A percentile compares a stretch with the other conserved stretches of the same genome.
Evolutionary conservation across 2,329 filamentous ascomycete genomes (phyloP).

Genomic region (Apiospora rasikravindrae): DNA sequence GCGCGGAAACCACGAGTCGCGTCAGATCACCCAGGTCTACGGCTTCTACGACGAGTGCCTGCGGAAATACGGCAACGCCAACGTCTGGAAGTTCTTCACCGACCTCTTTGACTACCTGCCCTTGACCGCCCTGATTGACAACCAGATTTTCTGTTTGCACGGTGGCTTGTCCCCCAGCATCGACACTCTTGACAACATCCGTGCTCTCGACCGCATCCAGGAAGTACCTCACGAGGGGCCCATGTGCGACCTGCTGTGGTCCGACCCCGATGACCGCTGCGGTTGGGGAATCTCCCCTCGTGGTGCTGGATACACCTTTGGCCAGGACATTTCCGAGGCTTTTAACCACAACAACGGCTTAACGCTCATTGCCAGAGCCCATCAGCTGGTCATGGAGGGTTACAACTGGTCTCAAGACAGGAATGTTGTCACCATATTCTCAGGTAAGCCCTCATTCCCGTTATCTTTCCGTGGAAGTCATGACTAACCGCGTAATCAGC

Average conservation of each 20-base stretch:
- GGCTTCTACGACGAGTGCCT: slow-evolving; percentile 98
- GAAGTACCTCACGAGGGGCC: slow-evolving; percentile 98
- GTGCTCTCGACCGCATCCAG: slow-evolving; percentile 93
- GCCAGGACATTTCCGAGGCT: slow-evolving; percentile 96
- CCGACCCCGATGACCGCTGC: slow-evolving; percentile 94
- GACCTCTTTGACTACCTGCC: slow-evolving; percentile 99
- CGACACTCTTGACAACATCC: slow-evolving; percentile 93
- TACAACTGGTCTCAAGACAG: slow-evolving; percentile 99
- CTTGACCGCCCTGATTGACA: slow-evolving; percentile 95
- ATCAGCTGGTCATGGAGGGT: slow-evolving; percentile 99
- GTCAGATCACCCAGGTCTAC: slow-evolving; percentile 96
- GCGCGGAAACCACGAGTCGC: slow-evolving; percentile 92
- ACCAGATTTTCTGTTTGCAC: slow-evolving; percentile 99
- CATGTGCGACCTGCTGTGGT: slow-evolving; percentile 98
- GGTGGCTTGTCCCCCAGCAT: slow-evolving; percentile 96
- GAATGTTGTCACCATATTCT: slow-evolving; percentile 99
- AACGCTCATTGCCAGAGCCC: slow-evolving; percentile 92
- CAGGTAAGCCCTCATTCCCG: slow-evolving; percentile 61
- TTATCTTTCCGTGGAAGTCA: neutral
- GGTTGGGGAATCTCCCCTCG: slow-evolving; percentile 96
- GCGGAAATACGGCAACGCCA: slow-evolving; percentile 93
- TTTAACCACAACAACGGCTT: slow-evolving; percentile 99
- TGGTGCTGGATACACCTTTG: slow-evolving; percentile 94
- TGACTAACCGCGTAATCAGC: slow-evolving; percentile 48
- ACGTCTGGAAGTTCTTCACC: slow-evolving; percentile 96